Evolutionary conservation across 306 rosid genomes (phyloP).

Genomic region (Pterocarpus santalinus): DNA sequence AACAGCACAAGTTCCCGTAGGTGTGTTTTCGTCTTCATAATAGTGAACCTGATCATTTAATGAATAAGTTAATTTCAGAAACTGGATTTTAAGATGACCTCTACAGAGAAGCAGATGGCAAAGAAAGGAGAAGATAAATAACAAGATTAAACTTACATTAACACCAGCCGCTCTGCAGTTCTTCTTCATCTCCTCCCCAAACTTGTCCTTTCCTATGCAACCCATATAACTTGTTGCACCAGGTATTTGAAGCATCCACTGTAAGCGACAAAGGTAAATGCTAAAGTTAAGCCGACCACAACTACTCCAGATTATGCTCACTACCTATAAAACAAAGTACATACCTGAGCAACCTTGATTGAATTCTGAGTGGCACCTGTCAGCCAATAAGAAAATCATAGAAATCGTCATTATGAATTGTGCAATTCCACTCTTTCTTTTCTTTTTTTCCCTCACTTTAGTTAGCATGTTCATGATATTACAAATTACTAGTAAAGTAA

Average conservation of each 20-base stretch:
- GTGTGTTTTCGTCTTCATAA: conserved; percentile 80
- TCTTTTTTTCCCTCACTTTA: neutral
- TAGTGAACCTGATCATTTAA: conserved; percentile 78
- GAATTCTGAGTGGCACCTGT: conserved; percentile 97
- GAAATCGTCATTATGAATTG: conserved; percentile 21
- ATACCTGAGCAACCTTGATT: conserved; percentile 92
- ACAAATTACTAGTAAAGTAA: too few species aligned
- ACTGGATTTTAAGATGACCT: neutral
- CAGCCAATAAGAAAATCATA: conserved; percentile 38
- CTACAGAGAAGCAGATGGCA: neutral
- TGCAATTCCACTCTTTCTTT: neutral
- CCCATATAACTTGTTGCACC: conserved; percentile 94
- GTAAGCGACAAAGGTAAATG: conserved; percentile 4
- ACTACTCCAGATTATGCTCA: conserved; percentile 15
- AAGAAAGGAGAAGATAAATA: conserved; percentile 32
- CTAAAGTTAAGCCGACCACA: conserved; percentile 17
- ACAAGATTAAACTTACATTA: conserved; percentile 62
- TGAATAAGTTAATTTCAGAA: conserved; percentile 26
- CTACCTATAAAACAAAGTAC: neutral
- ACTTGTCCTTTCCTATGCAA: conserved; percentile 94
- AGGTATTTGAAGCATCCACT: conserved; percentile 95
- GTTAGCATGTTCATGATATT: neutral
- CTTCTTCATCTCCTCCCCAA: conserved; percentile 90
- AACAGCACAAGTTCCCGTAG: conserved; percentile 98
- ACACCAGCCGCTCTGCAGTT: conserved; percentile 76